These are phyloP conservation scores for Sporothrix globosa DNA, from an alignment of 2,329 filamentous ascomycete genomes.

Conservation along the genomic window DNA sequence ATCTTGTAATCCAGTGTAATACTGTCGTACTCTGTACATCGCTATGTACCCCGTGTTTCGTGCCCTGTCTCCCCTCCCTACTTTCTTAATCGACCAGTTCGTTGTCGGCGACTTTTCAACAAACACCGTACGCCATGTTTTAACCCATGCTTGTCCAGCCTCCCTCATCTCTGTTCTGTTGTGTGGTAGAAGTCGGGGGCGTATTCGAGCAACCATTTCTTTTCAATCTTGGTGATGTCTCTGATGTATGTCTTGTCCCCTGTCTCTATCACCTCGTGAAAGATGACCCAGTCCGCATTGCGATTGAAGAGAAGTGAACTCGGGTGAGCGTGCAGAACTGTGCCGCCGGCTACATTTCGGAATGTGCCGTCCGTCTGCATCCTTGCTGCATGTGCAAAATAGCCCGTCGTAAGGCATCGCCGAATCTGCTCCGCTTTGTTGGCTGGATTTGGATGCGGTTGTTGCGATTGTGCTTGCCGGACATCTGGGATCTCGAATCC, in stretches of 20 bases:
- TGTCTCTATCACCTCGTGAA: slow-evolving; percentile 90
- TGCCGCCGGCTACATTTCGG: slow-evolving; percentile 77
- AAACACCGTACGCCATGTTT: slow-evolving; percentile 13
- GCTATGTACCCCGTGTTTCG: slow-evolving; percentile 20
- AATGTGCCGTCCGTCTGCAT: slow-evolving; percentile 95
- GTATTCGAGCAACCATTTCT: slow-evolving; percentile 88
- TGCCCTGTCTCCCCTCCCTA: not conserved
- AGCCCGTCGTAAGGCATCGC: slow-evolving; percentile 83
- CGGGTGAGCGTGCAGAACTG: slow-evolving; percentile 82
- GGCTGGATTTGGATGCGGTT: slow-evolving; percentile 39
- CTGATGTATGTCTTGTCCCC: slow-evolving; percentile 85
- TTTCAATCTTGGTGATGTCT: slow-evolving; percentile 92
- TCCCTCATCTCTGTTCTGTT: slow-evolving; percentile 9
- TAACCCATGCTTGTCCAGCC: not conserved
- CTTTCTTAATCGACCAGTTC: not conserved
- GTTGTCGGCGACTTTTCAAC: not conserved
- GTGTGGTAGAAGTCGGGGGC: slow-evolving; percentile 77
- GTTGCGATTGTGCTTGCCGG: slow-evolving; percentile 26
- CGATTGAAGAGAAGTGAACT: slow-evolving; percentile 94
- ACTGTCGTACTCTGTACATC: not conserved
- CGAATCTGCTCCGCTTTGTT: slow-evolving; percentile 71
- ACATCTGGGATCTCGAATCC: slow-evolving; percentile 67
- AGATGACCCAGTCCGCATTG: slow-evolving; percentile 95
- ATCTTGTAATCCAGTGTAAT: too few species aligned
- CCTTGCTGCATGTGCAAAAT: slow-evolving; percentile 88